phyloP scores from a whole-genome alignment of 2,329 filamentous ascomycete genomes.

The Xylariomycetidae sp. region DNA sequence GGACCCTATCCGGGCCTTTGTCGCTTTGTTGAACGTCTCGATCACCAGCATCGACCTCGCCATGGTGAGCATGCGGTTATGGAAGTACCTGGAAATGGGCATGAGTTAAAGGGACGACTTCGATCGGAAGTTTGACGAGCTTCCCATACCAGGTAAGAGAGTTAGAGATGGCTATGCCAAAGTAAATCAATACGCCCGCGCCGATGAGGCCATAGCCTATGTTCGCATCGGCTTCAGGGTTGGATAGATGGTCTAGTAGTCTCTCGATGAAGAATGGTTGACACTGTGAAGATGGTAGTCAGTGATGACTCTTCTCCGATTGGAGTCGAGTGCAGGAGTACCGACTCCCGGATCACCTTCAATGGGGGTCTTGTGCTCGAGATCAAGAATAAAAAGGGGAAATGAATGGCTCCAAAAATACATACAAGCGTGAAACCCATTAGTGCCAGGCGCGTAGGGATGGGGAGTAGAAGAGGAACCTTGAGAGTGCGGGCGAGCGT shows the following conservation, averaged over 20 bases:
- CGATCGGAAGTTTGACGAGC: no score
- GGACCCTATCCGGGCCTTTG: neutral
- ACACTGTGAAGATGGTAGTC: no score
- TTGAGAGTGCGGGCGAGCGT: conserved; percentile 14
- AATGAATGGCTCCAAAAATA: conserved; percentile 30
- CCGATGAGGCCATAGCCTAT: conserved; percentile 7
- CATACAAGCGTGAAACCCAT: no score
- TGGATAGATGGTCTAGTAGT: conserved; percentile 21
- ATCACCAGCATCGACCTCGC: conserved; percentile 9
- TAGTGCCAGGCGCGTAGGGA: conserved; percentile 21
- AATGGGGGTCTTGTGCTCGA: no score
- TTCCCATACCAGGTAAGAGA: conserved; percentile 34
- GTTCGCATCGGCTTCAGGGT: conserved; percentile 16
- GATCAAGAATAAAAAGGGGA: conserved; percentile 25
- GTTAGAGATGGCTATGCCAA: conserved; percentile 31
- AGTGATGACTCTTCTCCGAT: no score
- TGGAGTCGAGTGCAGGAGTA: no score
- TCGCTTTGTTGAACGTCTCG: conserved; percentile 4
- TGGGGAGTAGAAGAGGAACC: conserved; percentile 17
- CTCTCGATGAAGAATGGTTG: neutral
- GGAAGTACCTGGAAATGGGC: no score
- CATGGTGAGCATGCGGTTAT: conserved; percentile 22
- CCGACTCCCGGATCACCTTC: no score
- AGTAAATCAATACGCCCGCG: conserved; percentile 6
- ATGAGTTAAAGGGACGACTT: no score